Base-by-base conservation (phyloP, 192 early-diverging fungal genomes). In the Backusella macrospora region DNA sequence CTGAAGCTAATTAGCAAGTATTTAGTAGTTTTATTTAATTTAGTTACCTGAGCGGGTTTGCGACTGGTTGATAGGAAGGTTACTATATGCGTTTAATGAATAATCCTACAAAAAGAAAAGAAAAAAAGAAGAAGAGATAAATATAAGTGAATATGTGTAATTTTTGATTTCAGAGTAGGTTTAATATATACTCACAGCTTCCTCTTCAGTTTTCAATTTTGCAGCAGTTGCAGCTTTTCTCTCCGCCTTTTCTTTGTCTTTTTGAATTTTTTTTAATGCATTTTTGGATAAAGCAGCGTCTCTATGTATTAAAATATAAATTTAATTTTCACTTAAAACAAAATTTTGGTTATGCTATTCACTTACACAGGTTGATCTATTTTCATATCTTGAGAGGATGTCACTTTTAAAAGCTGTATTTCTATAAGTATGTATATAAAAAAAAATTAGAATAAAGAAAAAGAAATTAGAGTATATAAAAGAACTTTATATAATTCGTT, bases 251-350 rank as follows among this genome's bases (percentile, higher is more conserved):
- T 96, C 92, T 49, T 86, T 83, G 78, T 96, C 90, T 85, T 95
- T 95, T 74, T 95, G 90, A 8, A 93, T 88, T 86, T 99, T 99
- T 87, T 99, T 99, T 39, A 97, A 85, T 7, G 92, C 93, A 74
- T 90, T 91, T 82, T 96, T 96, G 48, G 95, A 93, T 43, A 96
- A 83, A 18, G 96, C 92, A 73, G 95, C 90, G 67, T 95, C 97
- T 44, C 96, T 92, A 68, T n/a, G 39, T 13, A 21, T 13, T 15
- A 12, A 16, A 59, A 13, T 59, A 18, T 23, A 16, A 62, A 7
- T 46, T 49, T 68, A 9, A 5, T 26, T n/a, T 26, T 16, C 38
- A 34, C 26, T 13, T 42, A 62, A 34, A 62, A 34, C 29, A 34
- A 34, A 34, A 2, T 34, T 34, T 34, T 34, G 29, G 29, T 34